Conservation (phyloP, 331 rosid genomes). For the Pyrus hybrid region DNA sequence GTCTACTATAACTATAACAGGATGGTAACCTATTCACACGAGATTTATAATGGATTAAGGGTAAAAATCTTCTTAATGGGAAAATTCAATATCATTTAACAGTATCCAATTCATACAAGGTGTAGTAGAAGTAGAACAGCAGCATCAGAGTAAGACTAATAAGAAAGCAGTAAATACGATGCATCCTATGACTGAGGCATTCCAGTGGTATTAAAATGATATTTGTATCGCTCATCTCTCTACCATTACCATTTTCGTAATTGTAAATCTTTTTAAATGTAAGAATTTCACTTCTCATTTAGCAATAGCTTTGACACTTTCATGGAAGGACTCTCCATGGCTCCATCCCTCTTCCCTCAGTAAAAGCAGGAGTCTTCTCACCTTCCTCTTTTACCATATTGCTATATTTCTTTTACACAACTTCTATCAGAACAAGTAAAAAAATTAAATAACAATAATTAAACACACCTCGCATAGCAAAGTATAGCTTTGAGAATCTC, state of each 20-base stretch:
- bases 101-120: not conserved
- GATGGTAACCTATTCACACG: not conserved
- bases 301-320: constrained; percentile 64
- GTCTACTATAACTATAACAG: not conserved
- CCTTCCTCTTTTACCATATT: not conserved
- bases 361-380: not conserved
- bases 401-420: not conserved
- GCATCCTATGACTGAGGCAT: not conserved
- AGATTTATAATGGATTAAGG: not conserved
- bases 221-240: not conserved
- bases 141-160: not conserved
- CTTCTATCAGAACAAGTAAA: not conserved
- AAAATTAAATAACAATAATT: not conserved
- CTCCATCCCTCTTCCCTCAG: not conserved
- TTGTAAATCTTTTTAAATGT: not conserved
- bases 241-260: not conserved
- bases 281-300: constrained; percentile 48
- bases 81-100: not conserved
- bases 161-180: not conserved
- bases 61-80: not conserved
- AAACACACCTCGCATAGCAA: constrained; percentile 79
- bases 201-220: not conserved
- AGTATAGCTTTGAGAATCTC: constrained; percentile 67
- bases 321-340: constrained; percentile 51
- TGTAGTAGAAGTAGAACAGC: not conserved